Percentiles rank a stretch among this genome's conserved stretches.
Evolutionary conservation across 768 basidiomycete genomes (phyloP).

Genomic region (Rhizopogon salebrosus): DNA sequence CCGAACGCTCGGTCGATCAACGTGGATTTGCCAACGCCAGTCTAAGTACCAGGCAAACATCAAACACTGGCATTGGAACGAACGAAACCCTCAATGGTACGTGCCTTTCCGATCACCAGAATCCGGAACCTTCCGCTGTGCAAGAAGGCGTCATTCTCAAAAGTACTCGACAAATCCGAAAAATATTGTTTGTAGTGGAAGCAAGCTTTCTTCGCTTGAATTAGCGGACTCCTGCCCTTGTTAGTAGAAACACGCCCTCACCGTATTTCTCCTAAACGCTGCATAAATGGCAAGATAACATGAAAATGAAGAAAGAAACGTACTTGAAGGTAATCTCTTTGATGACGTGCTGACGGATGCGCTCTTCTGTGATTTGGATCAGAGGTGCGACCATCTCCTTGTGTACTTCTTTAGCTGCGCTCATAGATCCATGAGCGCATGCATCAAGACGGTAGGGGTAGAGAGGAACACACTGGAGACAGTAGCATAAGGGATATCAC

Average conservation of each 20-base stretch:
- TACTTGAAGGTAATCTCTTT: conserved; percentile 3
- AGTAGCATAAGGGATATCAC: neutral
- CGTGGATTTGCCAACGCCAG: neutral
- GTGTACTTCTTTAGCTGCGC: neutral
- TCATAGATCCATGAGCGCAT: neutral
- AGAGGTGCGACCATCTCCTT: neutral
- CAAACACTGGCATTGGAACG: neutral
- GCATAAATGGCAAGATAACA: neutral
- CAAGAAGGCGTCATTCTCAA: neutral
- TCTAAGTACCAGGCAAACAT: conserved; percentile 8
- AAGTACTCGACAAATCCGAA: neutral
- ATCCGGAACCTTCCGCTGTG: neutral
- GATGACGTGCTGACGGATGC: neutral
- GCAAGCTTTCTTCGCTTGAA: too few relatives aligned
- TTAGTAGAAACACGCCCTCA: conserved; percentile 11
- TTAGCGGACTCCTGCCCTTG: too few relatives aligned
- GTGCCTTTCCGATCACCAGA: neutral
- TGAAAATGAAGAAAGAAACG: neutral
- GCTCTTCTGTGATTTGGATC: neutral
- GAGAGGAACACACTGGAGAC: neutral
- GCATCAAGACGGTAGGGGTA: neutral
- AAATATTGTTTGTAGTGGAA: too few relatives aligned
- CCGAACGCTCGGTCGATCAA: neutral
- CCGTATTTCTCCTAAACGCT: conserved; percentile 4
- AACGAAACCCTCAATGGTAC: neutral